Evolutionary conservation across 2,329 filamentous ascomycete genomes (phyloP), one percentile per base, ranked within the genome.

Genomic region (Fusarium sp.): DNA sequence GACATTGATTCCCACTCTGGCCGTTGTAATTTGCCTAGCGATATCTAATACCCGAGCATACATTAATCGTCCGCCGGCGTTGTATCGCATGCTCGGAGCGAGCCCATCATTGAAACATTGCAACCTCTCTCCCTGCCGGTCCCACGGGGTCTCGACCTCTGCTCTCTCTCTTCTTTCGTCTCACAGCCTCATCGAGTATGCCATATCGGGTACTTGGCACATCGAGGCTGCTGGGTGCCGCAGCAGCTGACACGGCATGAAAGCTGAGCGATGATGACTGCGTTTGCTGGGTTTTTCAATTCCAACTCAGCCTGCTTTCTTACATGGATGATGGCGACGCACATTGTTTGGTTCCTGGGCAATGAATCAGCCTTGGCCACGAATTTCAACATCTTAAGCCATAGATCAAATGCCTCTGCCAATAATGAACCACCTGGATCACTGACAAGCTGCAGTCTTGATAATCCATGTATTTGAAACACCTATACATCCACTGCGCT

Each of bases 401-500:
- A 6, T 30, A n/a, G 25, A 50, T 11, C 25, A 27, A 50, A 47
- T 15, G 43, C 14, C 43, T 20, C 50, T 54, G 50, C 50, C 27
- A 54, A 54, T 54, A 9, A 54, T 20, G 50, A 54, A 54, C 17
- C 17, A 20, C 50, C n/a, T 32, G 27, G 17, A 54, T 20, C 27
- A 54, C 27, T 54, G 50, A 54, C 50, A 54, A 32, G 47, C 25
- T 52, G 17, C 47, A 52, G 47, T 52, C 17, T 52, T 52, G 47
- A 15, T 30, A 30, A n/a, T 30, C 50, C 50, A 33, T 54, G 50
- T 54, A 54, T 54, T 32, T 54, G 50, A 54, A 54, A 54, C 50
- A 54, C 50, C 17, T 71, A 45, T 54, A 68, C 66, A 37, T 68
- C 67, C 58, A 52, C 47, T 43, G 50, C 35, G 59, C 35, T 32